phyloP scores from a whole-genome alignment of 1,139 yeast genomes.

The Sugiyamaella castrensis region DNA sequence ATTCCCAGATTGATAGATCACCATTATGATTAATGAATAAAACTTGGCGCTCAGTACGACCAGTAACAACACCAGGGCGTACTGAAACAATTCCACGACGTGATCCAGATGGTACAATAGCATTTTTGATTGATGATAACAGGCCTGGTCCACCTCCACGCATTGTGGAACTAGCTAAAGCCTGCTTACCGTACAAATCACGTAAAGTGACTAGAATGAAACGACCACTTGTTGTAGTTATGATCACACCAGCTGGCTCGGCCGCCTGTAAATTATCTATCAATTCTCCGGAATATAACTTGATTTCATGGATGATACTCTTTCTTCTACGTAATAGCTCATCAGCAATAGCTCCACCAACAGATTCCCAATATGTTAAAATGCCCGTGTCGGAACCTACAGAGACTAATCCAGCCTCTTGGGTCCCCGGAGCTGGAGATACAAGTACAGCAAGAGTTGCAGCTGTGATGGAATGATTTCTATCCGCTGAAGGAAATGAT shows the following conservation, averaged over 20 bases:
- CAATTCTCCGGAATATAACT: constrained; percentile 38
- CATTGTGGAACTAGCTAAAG: constrained; percentile 25
- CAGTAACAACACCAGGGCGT: constrained; percentile 52
- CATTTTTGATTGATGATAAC: constrained; percentile 32
- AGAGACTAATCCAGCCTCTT: constrained; percentile 69
- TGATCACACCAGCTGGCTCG: constrained; percentile 72
- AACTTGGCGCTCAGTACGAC: constrained; percentile 51
- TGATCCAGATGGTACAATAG: constrained; percentile 30
- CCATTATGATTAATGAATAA: constrained; percentile 44
- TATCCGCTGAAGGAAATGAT: constrained; percentile 34
- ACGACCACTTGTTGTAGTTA: constrained; percentile 71
- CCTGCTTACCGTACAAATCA: constrained; percentile 61
- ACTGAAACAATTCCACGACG: constrained; percentile 58
- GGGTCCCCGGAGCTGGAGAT: constrained; percentile 57
- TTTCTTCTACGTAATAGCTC: constrained; percentile 51
- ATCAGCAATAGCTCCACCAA: constrained; percentile 64
- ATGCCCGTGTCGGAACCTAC: constrained; percentile 55
- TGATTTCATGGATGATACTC: constrained; percentile 38
- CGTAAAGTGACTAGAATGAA: constrained; percentile 60
- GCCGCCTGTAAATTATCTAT: constrained; percentile 58
- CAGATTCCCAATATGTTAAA: constrained; percentile 62
- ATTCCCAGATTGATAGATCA: constrained; percentile 47
- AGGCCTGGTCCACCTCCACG: constrained; percentile 35
- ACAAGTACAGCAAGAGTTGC: constrained; percentile 58
- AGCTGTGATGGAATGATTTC: constrained; percentile 17